These are phyloP conservation scores for Zygoascus tannicola DNA, from an alignment of 805 yeast species.

Conservation along the genomic window DNA sequence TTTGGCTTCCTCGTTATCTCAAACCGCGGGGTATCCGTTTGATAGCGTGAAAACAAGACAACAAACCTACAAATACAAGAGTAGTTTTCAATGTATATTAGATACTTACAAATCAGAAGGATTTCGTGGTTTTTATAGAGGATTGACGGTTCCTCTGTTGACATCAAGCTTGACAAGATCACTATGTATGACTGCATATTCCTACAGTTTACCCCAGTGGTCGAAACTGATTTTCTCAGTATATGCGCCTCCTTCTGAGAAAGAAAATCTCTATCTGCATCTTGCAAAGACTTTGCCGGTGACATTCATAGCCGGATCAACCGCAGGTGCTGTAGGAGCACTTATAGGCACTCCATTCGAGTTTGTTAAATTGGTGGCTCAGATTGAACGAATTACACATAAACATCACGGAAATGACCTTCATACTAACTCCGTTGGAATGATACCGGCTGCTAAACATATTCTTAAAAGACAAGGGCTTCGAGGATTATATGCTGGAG, in stretches of 20 bases:
- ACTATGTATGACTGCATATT: constrained; percentile 54
- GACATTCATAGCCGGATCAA: constrained; percentile 42
- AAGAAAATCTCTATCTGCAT: constrained; percentile 6
- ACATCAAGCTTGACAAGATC: constrained; percentile 56
- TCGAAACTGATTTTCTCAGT: constrained; percentile 13
- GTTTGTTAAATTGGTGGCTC: constrained; percentile 72
- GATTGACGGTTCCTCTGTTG: constrained; percentile 55
- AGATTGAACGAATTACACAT: constrained; percentile 35
- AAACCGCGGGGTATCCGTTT: constrained; percentile 70
- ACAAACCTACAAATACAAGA: constrained; percentile 63
- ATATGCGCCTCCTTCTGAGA: constrained; percentile 11
- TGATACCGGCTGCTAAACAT: constrained; percentile 39
- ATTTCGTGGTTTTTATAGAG: constrained; percentile 60
- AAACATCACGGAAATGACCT: neutral
- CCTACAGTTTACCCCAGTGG: constrained; percentile 38
- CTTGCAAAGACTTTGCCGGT: constrained; percentile 14
- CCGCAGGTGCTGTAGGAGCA: constrained; percentile 48
- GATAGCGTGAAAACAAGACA: constrained; percentile 82
- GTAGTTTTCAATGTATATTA: constrained; percentile 47
- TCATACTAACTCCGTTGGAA: neutral
- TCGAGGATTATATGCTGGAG: constrained; percentile 61
- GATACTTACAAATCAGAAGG: constrained; percentile 57
- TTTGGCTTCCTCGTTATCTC: constrained; percentile 51
- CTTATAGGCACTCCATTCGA: constrained; percentile 75
- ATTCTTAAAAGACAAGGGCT: constrained; percentile 53